Evolutionary conservation across 148 eudicot species (phyloP).

Genomic region (Rhododendron henanense): DNA sequence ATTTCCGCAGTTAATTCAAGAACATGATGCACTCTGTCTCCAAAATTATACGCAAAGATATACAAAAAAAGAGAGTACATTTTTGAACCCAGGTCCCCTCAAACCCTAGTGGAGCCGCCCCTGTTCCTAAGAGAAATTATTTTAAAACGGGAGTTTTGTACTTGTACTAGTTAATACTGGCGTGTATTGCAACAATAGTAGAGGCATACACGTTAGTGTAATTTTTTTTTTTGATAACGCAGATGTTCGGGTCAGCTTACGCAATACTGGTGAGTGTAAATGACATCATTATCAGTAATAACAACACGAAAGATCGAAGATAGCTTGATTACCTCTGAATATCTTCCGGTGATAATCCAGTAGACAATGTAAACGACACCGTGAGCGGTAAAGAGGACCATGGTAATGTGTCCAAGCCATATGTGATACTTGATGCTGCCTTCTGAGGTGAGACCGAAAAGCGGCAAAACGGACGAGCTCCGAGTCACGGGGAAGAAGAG

Average conservation of each 20-base stretch:
- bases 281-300: neutral
- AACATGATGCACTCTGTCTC: no score
- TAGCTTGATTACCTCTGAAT: conserved; percentile 26
- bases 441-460: conserved; percentile 46
- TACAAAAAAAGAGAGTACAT: no score
- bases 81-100: no score
- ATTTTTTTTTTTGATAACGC: no score
- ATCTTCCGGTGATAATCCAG: conserved; percentile 27
- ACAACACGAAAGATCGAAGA: no score
- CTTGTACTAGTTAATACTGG: neutral
- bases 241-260: no score
- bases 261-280: neutral
- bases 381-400: conserved; percentile 44
- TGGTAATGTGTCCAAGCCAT: conserved; percentile 48
- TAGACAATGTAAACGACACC: conserved; percentile 27
- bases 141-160: neutral
- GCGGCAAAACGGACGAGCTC: conserved; percentile 33
- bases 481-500: conserved; percentile 52
- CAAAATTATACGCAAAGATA: no score
- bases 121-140: no score
- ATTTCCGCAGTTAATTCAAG: neutral
- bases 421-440: conserved; percentile 43
- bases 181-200: no score
- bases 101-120: no score
- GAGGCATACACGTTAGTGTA: no score